phyloP scores from a whole-genome alignment of 257 asterid species.

The Solanum verrucosum region DNA sequence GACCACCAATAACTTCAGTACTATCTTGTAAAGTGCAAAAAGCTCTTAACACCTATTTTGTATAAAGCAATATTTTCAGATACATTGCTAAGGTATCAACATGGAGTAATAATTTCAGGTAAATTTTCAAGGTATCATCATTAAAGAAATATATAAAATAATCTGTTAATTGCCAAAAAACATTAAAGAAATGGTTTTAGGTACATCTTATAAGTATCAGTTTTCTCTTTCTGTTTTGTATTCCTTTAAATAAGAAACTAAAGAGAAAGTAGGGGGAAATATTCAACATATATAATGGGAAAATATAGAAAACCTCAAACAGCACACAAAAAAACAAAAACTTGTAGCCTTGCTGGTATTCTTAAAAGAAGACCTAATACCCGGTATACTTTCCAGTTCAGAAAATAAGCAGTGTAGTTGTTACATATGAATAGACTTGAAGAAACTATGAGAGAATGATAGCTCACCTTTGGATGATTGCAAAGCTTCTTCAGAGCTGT shows the following conservation, averaged over 20 bases:
- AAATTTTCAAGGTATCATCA: neutral
- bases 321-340: neutral
- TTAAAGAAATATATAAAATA: neutral
- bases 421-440: neutral
- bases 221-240: neutral
- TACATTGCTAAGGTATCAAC: neutral
- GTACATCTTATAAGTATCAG: neutral
- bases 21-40: neutral
- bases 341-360: neutral
- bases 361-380: neutral
- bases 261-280: neutral
- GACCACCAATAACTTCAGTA: neutral
- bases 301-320: neutral
- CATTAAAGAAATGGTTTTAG: neutral
- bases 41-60: neutral
- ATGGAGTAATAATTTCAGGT: neutral
- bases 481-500: constrained; percentile 97
- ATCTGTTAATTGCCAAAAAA: no score
- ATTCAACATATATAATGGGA: neutral
- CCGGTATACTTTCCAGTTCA: neutral
- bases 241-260: neutral
- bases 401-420: neutral
- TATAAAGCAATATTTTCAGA: neutral
- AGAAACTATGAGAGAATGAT: neutral
- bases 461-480: constrained; percentile 93